Evolutionary conservation across 1,284 basidiomycete genomes (phyloP).

Genomic region (Cryptococcus depauperatus): DNA sequence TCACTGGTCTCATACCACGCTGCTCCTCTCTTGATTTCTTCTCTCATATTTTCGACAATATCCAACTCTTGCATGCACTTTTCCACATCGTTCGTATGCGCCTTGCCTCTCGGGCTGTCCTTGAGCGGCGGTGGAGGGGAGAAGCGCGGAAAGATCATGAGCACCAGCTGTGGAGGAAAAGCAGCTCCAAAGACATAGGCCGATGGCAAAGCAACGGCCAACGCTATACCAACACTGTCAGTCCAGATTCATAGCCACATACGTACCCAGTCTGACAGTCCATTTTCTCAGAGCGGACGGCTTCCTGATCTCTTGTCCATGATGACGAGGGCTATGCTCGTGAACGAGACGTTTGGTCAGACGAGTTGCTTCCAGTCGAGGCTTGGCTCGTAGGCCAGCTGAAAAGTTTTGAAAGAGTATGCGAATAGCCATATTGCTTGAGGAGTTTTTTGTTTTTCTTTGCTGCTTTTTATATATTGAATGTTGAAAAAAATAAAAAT

Average conservation of each 20-base stretch:
- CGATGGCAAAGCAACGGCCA: slow-evolving; percentile 33
- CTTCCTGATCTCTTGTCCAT: neutral
- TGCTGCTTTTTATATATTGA: too few relatives aligned
- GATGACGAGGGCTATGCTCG: neutral
- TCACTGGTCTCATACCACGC: slow-evolving; percentile 45
- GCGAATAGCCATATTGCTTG: neutral
- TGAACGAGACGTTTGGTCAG: neutral
- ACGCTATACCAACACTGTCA: too few relatives aligned
- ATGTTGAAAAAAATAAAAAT: too few relatives aligned
- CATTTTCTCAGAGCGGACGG: slow-evolving; percentile 21
- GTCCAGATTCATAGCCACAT: too few relatives aligned
- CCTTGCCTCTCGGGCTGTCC: slow-evolving; percentile 56
- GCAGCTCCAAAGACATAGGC: slow-evolving; percentile 51
- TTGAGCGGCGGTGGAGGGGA: slow-evolving; percentile 61
- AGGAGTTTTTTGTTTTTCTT: too few relatives aligned
- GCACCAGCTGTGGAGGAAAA: slow-evolving; percentile 56
- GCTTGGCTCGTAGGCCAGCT: neutral
- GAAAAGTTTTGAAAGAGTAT: neutral
- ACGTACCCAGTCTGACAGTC: slow-evolving; percentile 20
- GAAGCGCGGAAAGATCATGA: slow-evolving; percentile 61
- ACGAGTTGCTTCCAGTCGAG: neutral
- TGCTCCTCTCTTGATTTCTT: slow-evolving; percentile 8
- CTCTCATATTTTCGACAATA: slow-evolving; percentile 51
- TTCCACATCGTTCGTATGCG: slow-evolving; percentile 60
- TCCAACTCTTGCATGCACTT: slow-evolving; percentile 59